These are phyloP conservation scores for Podospora appendiculata DNA, from an alignment of 495 filamentous ascomycete species.

Conservation along the genomic window DNA sequence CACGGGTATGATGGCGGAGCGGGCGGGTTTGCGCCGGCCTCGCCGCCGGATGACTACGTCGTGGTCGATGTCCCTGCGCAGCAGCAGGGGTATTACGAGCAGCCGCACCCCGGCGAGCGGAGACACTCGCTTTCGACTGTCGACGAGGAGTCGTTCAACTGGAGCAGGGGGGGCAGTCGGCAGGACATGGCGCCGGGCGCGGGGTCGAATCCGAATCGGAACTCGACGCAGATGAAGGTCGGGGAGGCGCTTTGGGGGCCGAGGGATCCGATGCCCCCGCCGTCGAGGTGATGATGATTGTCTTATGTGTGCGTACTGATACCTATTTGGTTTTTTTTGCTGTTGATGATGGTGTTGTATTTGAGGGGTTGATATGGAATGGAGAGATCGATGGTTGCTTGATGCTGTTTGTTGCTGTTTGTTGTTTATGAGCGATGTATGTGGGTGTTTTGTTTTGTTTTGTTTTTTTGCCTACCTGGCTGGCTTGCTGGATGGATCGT, in stretches of 20 bases:
- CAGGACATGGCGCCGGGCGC: neutral
- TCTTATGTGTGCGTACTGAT: too few species aligned
- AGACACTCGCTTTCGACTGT: conserved; percentile 2
- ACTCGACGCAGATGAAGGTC: conserved; percentile 6
- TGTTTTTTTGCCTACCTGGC: too few species aligned
- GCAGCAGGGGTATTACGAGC: neutral
- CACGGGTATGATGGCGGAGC: conserved; percentile 8
- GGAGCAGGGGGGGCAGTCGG: conserved; percentile 1
- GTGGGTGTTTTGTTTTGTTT: too few species aligned
- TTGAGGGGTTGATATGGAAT: too few species aligned
- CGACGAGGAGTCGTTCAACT: conserved; percentile 4
- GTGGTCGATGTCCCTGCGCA: neutral
- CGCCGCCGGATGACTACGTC: neutral
- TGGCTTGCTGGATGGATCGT: too few species aligned
- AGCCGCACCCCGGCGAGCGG: neutral
- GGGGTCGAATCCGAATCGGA: neutral
- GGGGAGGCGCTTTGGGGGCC: conserved; percentile 7
- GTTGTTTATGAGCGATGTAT: too few species aligned
- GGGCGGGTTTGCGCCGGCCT: neutral
- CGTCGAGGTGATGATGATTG: too few species aligned
- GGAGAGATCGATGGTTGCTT: too few species aligned
- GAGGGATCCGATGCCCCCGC: neutral
- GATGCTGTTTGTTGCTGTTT: too few species aligned
- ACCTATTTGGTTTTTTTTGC: too few species aligned
- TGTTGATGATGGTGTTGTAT: too few species aligned